Evolutionary conservation across 2,329 filamentous ascomycete genomes (phyloP), one percentile per base, ranked within the genome.

Genomic region (Penicillium psychrosexuale): DNA sequence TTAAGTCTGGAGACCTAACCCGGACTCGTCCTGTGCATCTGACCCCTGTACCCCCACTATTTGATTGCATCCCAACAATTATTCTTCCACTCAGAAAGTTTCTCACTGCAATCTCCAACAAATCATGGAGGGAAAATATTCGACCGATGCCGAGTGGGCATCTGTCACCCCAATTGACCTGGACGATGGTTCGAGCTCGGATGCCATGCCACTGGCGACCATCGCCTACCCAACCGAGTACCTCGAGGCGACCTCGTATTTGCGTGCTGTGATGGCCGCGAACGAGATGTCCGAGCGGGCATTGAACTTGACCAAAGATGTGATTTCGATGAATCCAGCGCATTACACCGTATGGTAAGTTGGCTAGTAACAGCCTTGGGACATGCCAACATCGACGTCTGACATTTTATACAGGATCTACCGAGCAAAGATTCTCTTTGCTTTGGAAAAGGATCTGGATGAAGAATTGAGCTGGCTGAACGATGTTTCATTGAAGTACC

Each of bases 271-370:
- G 64, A 99, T 99, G 93, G 89, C 90, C 13, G 80, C 79, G 45
- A 88, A 95, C 70, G 94, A 99, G 74, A 83, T 88, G 78, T 91
- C 89, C 24, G 82, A 87, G 22, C 84, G 94, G 45, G 89, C 86
- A 34, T 81, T 99, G 40, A 82, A 80, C 31, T 83, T 99, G 59
- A 99, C 94, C 5, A 88, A 91, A 70, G 86, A 93, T 73, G 86
- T 99, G 69, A 97, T 99, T 69, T 80, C 81, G 57, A 86, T 97
- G 82, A 99, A 99, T 74, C 90, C 94, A 15, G 92, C 94, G 0
- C 94, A 99, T 78, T 99, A 99, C 77, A 99, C 94, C 15, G 93
- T 97, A 58, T 99, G 94, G 94, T 84, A 69, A 59, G 76, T 68
- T 34, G 34, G 38, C n/a, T 9, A 50, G 11, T 40, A n/a, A 12